Evolutionary conservation across 208 protist species (phyloP).

Genomic region (Histomonas meleagridis): DNA sequence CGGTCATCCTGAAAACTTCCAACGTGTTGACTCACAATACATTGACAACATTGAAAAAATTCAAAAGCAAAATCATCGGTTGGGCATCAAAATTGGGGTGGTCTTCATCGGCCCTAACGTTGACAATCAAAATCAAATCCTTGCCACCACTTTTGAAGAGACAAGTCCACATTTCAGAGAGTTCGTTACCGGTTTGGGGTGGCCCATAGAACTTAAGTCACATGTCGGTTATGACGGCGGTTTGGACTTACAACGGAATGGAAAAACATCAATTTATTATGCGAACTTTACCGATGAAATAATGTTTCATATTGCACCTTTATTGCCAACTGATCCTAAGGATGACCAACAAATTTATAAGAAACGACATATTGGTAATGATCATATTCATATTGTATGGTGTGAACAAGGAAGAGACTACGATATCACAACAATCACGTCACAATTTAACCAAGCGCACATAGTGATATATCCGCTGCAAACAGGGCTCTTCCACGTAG

Average conservation of each 20-base stretch:
- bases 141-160: background rate
- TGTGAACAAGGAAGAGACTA: background rate
- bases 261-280: background rate
- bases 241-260: background rate
- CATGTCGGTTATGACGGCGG: background rate
- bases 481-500: background rate
- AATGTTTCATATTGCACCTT: background rate
- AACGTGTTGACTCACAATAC: too few relatives aligned
- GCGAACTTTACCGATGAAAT: background rate
- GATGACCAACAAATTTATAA: background rate
- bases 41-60: too few relatives aligned
- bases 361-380: slow-evolving; percentile 7
- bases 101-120: background rate
- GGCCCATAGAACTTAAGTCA: background rate
- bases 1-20: too few relatives aligned
- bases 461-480: background rate
- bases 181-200: background rate
- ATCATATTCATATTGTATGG: background rate
- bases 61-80: too few relatives aligned
- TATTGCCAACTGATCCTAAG: background rate
- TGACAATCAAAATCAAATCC: background rate
- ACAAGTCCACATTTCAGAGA: background rate
- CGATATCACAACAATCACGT: background rate
- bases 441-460: background rate
- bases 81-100: background rate